A percentile compares a stretch with the other conserved stretches of the same genome.
Evolutionary conservation across 148 eudicot species (phyloP).

Genomic region (Pouteria glomerata): DNA sequence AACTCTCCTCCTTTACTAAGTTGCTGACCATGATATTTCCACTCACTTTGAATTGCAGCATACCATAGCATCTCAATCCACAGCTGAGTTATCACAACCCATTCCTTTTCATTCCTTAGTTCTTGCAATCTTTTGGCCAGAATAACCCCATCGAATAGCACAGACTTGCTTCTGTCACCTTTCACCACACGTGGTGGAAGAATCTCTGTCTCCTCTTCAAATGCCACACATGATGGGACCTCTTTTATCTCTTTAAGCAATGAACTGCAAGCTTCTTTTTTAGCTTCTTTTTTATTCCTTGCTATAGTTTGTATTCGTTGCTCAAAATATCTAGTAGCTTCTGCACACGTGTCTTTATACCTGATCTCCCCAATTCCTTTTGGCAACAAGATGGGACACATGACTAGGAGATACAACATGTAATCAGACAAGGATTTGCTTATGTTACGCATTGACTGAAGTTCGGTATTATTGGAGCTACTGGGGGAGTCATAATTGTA

Average conservation of each 20-base stretch:
- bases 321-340: too few species aligned
- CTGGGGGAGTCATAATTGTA: too few species aligned
- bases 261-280: not conserved
- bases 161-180: not conserved
- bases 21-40: conserved; percentile 20
- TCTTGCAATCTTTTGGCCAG: not conserved
- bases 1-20: conserved; percentile 19
- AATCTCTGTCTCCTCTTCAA: not conserved
- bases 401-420: too few species aligned
- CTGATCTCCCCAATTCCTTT: too few species aligned
- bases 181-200: not conserved
- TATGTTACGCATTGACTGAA: too few species aligned
- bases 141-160: not conserved
- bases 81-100: conserved; percentile 6
- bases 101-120: not conserved
- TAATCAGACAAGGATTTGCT: too few species aligned
- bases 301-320: not conserved
- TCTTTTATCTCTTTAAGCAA: conserved; percentile 9
- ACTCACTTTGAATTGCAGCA: conserved; percentile 13
- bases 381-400: too few species aligned
- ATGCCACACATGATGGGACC: too few species aligned
- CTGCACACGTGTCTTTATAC: too few species aligned
- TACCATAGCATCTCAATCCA: conserved; percentile 13
- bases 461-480: too few species aligned
- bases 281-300: too few species aligned